Percentiles rank a stretch among this genome's conserved stretches.
phyloP scores from a whole-genome alignment of 228 moss, liverwort and hornwort species.

The Sphagnum magellanicum region DNA sequence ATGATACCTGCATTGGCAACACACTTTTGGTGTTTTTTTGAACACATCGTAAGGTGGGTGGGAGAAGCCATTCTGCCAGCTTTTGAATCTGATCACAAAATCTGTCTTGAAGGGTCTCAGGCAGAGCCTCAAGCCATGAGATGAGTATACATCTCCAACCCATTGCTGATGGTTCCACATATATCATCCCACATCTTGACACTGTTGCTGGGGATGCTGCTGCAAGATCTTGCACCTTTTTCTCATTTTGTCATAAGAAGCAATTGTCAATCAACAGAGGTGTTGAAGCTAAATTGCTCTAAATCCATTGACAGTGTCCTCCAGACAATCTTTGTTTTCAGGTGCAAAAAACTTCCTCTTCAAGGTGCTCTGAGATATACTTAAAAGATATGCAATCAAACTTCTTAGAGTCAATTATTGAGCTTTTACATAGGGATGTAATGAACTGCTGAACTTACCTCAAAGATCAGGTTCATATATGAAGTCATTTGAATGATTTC shows the following conservation, averaged over 20 bases:
- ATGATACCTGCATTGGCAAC: slow-evolving; percentile 65
- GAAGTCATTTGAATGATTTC: slow-evolving; percentile 88
- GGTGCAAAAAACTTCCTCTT: no score
- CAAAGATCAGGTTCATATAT: slow-evolving; percentile 78
- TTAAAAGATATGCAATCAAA: no score
- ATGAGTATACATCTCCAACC: slow-evolving; percentile 72
- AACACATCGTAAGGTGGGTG: slow-evolving; percentile 67
- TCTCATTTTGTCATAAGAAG: no score
- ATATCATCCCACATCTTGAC: slow-evolving; percentile 86
- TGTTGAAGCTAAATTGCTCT: no score
- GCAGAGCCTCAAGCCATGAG: slow-evolving; percentile 69
- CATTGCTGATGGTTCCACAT: slow-evolving; percentile 73
- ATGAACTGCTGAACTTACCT: slow-evolving; percentile 12
- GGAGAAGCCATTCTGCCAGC: slow-evolving; percentile 74
- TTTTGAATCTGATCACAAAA: slow-evolving; percentile 68
- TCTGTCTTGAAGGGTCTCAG: slow-evolving; percentile 49
- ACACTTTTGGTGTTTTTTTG: slow-evolving; percentile 80
- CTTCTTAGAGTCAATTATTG: no score
- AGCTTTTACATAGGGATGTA: no score
- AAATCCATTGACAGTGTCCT: no score
- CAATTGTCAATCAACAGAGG: no score
- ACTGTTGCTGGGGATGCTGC: slow-evolving; percentile 88
- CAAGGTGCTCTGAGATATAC: no score
- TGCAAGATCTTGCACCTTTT: slow-evolving; percentile 73
- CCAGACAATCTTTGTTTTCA: no score